Evolutionary conservation across 768 basidiomycete species (phyloP), one percentile per base, ranked within the genome.

Genomic region (Lentinula sp.): DNA sequence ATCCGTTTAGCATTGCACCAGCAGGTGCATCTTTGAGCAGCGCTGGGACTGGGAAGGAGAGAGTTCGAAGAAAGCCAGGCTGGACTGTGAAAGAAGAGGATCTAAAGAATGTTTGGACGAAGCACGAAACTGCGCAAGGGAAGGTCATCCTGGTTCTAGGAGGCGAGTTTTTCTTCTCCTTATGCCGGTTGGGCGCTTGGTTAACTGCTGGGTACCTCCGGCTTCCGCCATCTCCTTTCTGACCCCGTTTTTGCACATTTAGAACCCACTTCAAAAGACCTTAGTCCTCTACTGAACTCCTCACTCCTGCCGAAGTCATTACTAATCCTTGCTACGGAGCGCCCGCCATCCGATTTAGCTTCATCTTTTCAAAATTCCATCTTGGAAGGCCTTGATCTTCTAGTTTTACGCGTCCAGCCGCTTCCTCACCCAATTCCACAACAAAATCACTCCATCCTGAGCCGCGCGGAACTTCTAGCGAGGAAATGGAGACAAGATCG

Each of bases 311-410:
- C 69, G 5, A 53, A 69, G 8, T 71, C 73, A 0, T 73, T 80
- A 32, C 43, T 81, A n/a, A 63, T 81, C 43, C 65, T 79, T 51
- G 79, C 78, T 0, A 76, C 79, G 0, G 75, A 79, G 66, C 63
- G 68, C 2, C 77, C 77, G 0, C 73, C 74, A 3, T 64, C 72
- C 0, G 62, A 73, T 28, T 68, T 69, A 28, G 67, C 79, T 58
- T 70, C 23, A 43, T 4, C 23, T 15, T 4, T 56, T 15, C 41
- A 16, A 13, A 41, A 56, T 43, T 33, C 42, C 28, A 18, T 37
- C 12, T 39, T n/a, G 2, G 1, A 54, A 20, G 53, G 55, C 12
- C 55, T 41, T 43, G 41, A 41, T 41, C 42, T 56, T 12, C 37
- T 56, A 20, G 23, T 56, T 6, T 42, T 56, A 13, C 55, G 55